Evolutionary conservation across 1,139 yeast species (phyloP).

Genomic region (Magnusiomyces tetraspermus): DNA sequence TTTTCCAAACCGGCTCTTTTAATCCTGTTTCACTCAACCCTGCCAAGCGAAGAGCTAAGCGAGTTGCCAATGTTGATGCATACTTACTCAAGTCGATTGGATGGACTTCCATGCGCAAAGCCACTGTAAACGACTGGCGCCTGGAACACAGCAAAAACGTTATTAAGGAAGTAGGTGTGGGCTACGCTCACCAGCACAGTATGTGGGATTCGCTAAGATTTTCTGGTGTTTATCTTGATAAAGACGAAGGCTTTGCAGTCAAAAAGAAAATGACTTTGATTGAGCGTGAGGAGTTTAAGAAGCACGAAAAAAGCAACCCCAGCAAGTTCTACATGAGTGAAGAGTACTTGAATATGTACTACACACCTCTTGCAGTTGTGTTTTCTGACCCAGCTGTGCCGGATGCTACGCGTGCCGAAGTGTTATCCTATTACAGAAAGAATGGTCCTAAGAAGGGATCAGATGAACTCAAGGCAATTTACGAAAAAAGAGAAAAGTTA

Average conservation of each 20-base stretch:
- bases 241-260: conserved; percentile 64
- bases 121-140: conserved; percentile 60
- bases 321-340: not conserved
- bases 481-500: not conserved
- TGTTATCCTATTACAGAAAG: not conserved
- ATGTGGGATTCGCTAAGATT: conserved; percentile 46
- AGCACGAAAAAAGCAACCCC: not conserved
- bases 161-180: conserved; percentile 68
- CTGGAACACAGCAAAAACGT: conserved; percentile 41
- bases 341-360: not conserved
- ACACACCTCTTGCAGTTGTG: not conserved
- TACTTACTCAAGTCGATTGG: conserved; percentile 63
- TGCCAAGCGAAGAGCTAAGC: conserved; percentile 17
- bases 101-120: conserved; percentile 86
- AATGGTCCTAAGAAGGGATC: not conserved
- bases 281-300: not conserved
- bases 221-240: conserved; percentile 51
- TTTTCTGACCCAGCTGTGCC: not conserved
- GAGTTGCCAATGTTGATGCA: conserved; percentile 7
- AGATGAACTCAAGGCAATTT: not conserved
- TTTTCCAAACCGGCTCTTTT: conserved; percentile 59
- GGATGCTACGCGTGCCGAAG: not conserved
- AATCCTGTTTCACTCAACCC: conserved; percentile 62
- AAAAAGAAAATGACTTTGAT: not conserved
- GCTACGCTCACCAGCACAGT: conserved; percentile 70